Conservation (phyloP, 73 alveolate genomes). For the Diophrys sp. region DNA sequence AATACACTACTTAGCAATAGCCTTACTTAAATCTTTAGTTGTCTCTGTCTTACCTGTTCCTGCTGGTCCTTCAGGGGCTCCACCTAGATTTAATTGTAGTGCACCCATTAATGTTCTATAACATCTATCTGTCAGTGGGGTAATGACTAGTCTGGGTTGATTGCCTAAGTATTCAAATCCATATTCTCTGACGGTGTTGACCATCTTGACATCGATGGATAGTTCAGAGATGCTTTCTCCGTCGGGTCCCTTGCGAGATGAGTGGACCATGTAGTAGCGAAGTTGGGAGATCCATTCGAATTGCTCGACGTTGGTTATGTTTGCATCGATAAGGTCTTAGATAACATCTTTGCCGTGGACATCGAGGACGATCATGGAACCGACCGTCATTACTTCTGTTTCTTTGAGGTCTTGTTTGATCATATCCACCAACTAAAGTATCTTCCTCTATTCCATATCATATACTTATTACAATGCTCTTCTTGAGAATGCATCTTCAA, state of each 20-base stretch:
- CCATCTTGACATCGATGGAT: slow-evolving; percentile 88
- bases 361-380: slow-evolving; percentile 95
- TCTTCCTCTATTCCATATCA: slow-evolving; percentile 21
- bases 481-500: slow-evolving; percentile 36
- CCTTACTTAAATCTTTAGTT: slow-evolving; percentile 85
- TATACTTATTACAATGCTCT: slow-evolving; percentile 20
- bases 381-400: slow-evolving; percentile 71
- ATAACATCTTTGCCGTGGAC: slow-evolving; percentile 96
- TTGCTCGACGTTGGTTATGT: slow-evolving; percentile 76
- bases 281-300: slow-evolving; percentile 96
- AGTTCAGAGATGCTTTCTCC: too few species aligned
- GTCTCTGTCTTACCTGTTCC: slow-evolving; percentile 92
- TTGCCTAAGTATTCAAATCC: slow-evolving; percentile 92
- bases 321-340: slow-evolving; percentile 68
- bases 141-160: slow-evolving; percentile 90
- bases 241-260: too few species aligned
- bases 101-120: slow-evolving; percentile 96
- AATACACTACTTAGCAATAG: slow-evolving; percentile 84
- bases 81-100: slow-evolving; percentile 91
- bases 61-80: slow-evolving; percentile 95
- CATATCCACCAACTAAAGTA: slow-evolving; percentile 44
- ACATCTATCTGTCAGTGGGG: slow-evolving; percentile 96
- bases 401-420: slow-evolving; percentile 38
- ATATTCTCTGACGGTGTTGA: slow-evolving; percentile 85
- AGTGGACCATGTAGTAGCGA: slow-evolving; percentile 95